phyloP scores from a whole-genome alignment of 306 rosid genomes.

The Clitoria ternatea region DNA sequence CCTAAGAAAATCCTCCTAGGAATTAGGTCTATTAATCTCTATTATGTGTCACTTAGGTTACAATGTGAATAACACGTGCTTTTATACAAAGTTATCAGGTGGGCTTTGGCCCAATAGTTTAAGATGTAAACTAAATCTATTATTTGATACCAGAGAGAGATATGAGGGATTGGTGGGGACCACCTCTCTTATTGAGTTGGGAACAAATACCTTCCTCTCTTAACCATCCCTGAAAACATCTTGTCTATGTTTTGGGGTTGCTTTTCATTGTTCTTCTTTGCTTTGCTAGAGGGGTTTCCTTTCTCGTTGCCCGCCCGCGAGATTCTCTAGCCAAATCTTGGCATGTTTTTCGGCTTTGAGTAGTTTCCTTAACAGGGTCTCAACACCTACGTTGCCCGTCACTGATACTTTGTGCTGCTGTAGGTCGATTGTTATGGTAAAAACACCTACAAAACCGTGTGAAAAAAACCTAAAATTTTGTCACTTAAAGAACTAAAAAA shows the following conservation, averaged over 20 bases:
- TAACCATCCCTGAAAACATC: no score
- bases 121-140: no score
- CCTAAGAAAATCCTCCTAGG: no score
- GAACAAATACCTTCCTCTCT: no score
- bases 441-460: constrained; percentile 73
- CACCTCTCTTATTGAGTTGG: no score
- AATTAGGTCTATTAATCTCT: no score
- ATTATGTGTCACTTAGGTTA: no score
- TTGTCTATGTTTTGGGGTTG: constrained; percentile 32
- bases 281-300: constrained; percentile 31
- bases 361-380: constrained; percentile 60
- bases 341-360: constrained; percentile 67
- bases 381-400: constrained; percentile 57
- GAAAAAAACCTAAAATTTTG: not conserved
- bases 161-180: no score
- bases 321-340: constrained; percentile 64
- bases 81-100: no score
- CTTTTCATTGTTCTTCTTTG: constrained; percentile 40
- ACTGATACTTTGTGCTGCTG: constrained; percentile 74
- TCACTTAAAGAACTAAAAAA: not conserved
- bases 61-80: no score
- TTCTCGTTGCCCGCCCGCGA: constrained; percentile 22
- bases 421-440: constrained; percentile 55
- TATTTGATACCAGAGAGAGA: no score
- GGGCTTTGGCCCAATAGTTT: no score